Evolutionary conservation across 2,329 filamentous ascomycete species (phyloP).

Genomic region (Metarhizium album): DNA sequence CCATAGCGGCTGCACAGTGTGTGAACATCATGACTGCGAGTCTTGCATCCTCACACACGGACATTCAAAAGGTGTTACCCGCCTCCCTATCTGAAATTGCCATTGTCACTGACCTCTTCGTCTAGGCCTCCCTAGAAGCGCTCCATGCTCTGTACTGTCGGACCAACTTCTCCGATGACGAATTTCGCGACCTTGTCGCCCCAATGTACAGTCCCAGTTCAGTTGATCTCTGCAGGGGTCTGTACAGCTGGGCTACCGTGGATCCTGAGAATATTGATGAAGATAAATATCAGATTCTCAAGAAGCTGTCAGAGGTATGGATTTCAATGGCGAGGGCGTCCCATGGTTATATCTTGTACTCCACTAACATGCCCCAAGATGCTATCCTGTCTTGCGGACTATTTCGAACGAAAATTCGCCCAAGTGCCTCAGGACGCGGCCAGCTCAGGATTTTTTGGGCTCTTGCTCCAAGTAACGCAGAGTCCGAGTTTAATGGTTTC

Average conservation of each 20-base stretch:
- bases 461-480: slow-evolving; percentile 69
- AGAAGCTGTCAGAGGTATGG: slow-evolving; percentile 83
- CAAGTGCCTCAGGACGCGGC: slow-evolving; percentile 54
- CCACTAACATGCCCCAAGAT: slow-evolving; percentile 40
- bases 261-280: slow-evolving; percentile 79
- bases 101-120: slow-evolving; percentile 11
- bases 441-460: slow-evolving; percentile 63
- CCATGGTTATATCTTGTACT: neutral
- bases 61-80: slow-evolving; percentile 55
- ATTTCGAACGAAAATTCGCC: slow-evolving; percentile 67
- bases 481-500: slow-evolving; percentile 86
- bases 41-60: slow-evolving; percentile 57
- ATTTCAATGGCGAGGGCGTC: neutral
- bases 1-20: slow-evolving; percentile 60
- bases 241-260: slow-evolving; percentile 72
- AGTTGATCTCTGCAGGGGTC: slow-evolving; percentile 57
- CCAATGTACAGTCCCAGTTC: slow-evolving; percentile 68
- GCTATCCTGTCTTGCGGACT: slow-evolving; percentile 74
- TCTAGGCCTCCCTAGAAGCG: slow-evolving; percentile 66
- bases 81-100: neutral
- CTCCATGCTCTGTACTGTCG: slow-evolving; percentile 75
- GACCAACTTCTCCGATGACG: slow-evolving; percentile 61
- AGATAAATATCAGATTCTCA: slow-evolving; percentile 81
- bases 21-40: slow-evolving; percentile 61
- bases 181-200: slow-evolving; percentile 67